Evolutionary conservation across 768 basidiomycete species (phyloP).

Genomic region (Boletales sp.): DNA sequence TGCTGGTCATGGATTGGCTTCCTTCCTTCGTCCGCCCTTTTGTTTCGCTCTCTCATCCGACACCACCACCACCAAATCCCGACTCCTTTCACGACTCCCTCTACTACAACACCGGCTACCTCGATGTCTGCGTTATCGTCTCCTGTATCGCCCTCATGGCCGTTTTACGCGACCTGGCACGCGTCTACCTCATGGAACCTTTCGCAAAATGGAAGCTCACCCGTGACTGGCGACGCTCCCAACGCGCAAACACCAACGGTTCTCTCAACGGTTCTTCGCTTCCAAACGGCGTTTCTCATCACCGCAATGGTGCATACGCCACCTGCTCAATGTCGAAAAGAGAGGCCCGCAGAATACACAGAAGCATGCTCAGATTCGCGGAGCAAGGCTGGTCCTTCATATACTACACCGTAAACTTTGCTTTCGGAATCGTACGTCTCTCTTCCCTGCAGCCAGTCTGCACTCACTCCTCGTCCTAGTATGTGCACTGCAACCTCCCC

Average conservation of each 20-base stretch:
- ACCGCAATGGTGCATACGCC: conserved; percentile 21
- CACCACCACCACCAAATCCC: conserved; percentile 46
- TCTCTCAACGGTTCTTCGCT: conserved; percentile 18
- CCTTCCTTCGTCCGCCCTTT: conserved; percentile 49
- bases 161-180: conserved; percentile 73
- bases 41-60: conserved; percentile 70
- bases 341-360: conserved; percentile 59
- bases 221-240: conserved; percentile 41
- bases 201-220: conserved; percentile 76
- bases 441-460: background rate
- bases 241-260: conserved; percentile 14
- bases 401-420: conserved; percentile 77
- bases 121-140: conserved; percentile 77
- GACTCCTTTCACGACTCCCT: conserved; percentile 71
- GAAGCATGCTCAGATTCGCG: conserved; percentile 81
- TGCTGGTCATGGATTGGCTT: no score
- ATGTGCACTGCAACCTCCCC: conserved; percentile 72
- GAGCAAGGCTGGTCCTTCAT: conserved; percentile 92
- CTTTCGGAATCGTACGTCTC: conserved; percentile 76
- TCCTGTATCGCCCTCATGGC: conserved; percentile 86
- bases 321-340: conserved; percentile 29
- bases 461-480: conserved; percentile 43
- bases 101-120: conserved; percentile 70
- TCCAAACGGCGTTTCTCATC: conserved; percentile 30
- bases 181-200: conserved; percentile 74